These are phyloP conservation scores for Leptomonas pyrrhocoris DNA, from an alignment of 208 protist genomes.

Conservation along the genomic window DNA sequence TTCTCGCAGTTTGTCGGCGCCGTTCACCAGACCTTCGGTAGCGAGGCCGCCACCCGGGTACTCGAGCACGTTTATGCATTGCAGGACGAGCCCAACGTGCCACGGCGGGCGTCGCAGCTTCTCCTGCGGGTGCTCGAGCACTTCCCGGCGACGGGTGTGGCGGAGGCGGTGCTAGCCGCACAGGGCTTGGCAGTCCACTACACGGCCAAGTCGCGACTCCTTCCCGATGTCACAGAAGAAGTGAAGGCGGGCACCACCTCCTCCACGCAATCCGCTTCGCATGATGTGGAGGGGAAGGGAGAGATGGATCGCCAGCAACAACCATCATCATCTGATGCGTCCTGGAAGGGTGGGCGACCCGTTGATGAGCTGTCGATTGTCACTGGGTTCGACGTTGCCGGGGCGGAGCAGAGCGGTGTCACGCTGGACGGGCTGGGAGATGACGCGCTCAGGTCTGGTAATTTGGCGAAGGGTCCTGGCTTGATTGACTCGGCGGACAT, in stretches of 20 bases:
- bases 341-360: background rate
- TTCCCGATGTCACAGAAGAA: conserved; percentile 13
- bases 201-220: conserved; percentile 49
- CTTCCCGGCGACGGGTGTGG: conserved; percentile 63
- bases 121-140: conserved; percentile 58
- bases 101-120: conserved; percentile 38
- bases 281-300: background rate
- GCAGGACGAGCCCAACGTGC: conserved; percentile 34
- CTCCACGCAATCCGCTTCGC: background rate
- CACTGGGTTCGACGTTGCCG: conserved; percentile 23
- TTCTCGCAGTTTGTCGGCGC: conserved; percentile 87
- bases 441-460: background rate
- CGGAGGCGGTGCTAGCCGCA: conserved; percentile 75
- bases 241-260: no score
- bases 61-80: conserved; percentile 54
- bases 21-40: conserved; percentile 55
- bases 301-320: no score
- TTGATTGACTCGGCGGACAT: conserved; percentile 49
- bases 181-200: conserved; percentile 75
- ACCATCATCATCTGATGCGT: conserved; percentile 1
- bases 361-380: conserved; percentile 16
- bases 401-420: conserved; percentile 3
- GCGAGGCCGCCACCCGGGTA: conserved; percentile 14
- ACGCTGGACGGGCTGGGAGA: conserved; percentile 35
- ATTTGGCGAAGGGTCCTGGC: conserved; percentile 57